Base-by-base conservation (phyloP, 768 basidiomycete genomes). In the Lentinula boryana region DNA sequence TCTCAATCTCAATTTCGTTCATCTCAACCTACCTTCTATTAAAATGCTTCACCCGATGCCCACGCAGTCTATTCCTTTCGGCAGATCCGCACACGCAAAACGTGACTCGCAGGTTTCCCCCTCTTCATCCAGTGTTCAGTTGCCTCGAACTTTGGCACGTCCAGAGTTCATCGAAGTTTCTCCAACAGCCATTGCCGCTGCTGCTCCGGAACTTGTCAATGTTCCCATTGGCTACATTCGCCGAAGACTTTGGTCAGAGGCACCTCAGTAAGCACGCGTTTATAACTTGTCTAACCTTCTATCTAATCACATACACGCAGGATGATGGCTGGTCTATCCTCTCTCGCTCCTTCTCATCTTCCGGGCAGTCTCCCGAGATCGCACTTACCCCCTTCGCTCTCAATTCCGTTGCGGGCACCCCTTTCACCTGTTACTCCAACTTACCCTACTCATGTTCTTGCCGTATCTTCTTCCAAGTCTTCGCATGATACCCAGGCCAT, bases 151-250 rank as follows among this genome's bases (percentile, higher is more conserved):
- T 43, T 84, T 92, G 54, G 75, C 81, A 35, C 82, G 88, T 10
- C 89, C 90, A 4, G 71, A 77, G 2, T 86, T 81, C 64, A 67
- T 75, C 43, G 82, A 85, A 60, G 80, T 89, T 43, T 78, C 84
- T 41, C 74, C 78, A 50, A 84, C 84, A 43, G 81, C 83, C 41
- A 75, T 93, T 65, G 68, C 76, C 2, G 83, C 86, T n/a, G 79
- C 83, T 62, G 83, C 87, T n/a, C 85, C 88, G 61, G 85, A 85
- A 59, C 79, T 92, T 16, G 78, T 72, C 15, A 79, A 79, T 60
- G 81, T 89, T 3, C 87, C 89, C 4, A 71, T 83, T 50, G 85
- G 87, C 63, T 92, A 88, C 68, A 83, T 92, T 61, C 83, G 85
- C 56, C 78, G 83, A 59, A 79, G 82, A 56, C 77, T 93, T n/a